phyloP scores from a whole-genome alignment of 2,329 filamentous ascomycete species.

The Aspergillus sp. region DNA sequence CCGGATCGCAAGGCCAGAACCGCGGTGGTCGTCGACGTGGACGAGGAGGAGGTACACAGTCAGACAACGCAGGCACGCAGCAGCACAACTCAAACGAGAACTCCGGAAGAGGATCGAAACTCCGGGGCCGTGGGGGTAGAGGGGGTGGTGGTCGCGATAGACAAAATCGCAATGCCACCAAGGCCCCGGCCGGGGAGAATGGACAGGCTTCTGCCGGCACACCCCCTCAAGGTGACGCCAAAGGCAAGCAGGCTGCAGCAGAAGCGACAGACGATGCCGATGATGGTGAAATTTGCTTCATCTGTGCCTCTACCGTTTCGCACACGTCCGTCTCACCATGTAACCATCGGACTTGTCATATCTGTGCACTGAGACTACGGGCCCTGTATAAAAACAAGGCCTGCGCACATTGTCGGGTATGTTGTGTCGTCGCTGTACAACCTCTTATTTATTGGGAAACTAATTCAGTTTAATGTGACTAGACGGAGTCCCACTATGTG shows the following conservation, averaged over 20 bases:
- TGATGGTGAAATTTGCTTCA: conserved; percentile 88
- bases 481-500: conserved; percentile 58
- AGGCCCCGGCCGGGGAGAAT: conserved; percentile 5
- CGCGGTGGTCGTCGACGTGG: conserved; percentile 38
- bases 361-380: conserved; percentile 84
- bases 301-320: conserved; percentile 85
- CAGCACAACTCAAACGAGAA: conserved; percentile 15
- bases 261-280: conserved; percentile 44
- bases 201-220: conserved; percentile 40
- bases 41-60: conserved; percentile 30
- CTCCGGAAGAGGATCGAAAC: conserved; percentile 30
- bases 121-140: conserved; percentile 28
- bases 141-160: conserved; percentile 28
- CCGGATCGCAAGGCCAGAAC: conserved; percentile 34
- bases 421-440: conserved; percentile 26
- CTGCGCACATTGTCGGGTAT: conserved; percentile 89
- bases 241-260: conserved; percentile 22
- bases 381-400: conserved; percentile 95
- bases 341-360: conserved; percentile 95
- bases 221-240: conserved; percentile 31
- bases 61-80: conserved; percentile 23
- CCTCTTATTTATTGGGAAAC: background rate
- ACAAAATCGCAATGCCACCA: conserved; percentile 15
- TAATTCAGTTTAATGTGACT: conserved; percentile 8
- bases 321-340: conserved; percentile 89